Conservation (phyloP, 441 rosid genomes). For the Francoa sonchifolia region DNA sequence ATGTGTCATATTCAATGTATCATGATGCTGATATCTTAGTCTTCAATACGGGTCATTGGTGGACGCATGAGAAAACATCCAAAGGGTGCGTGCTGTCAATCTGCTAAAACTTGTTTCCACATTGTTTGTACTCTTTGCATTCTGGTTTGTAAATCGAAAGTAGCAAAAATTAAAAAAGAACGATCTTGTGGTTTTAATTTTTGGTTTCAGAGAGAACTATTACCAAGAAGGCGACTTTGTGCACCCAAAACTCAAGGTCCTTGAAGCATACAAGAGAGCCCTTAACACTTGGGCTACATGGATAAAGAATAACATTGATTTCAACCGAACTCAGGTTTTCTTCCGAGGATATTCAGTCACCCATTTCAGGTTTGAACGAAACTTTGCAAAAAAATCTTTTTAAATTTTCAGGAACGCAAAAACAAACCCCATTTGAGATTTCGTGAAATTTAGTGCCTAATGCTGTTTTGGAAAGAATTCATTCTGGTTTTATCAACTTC, state of each 20-base stretch:
- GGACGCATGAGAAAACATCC: conserved; percentile 74
- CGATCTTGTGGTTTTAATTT: conserved; percentile 3
- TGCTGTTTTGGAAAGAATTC: no score
- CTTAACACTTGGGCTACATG: conserved; percentile 56
- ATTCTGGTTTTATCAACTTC: conserved; percentile 1
- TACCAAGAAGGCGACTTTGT: conserved; percentile 59
- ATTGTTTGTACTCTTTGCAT: background rate
- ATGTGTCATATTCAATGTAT: no score
- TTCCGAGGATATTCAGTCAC: conserved; percentile 53
- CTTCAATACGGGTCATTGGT: conserved; percentile 74
- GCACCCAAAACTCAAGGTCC: conserved; percentile 44
- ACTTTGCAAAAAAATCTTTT: background rate
- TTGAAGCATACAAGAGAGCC: conserved; percentile 50
- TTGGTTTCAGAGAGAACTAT: conserved; percentile 33
- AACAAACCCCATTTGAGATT: no score
- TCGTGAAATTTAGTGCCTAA: no score
- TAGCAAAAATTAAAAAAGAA: background rate
- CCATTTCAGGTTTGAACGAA: conserved; percentile 49
- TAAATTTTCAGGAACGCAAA: background rate
- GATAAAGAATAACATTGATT: conserved; percentile 40
- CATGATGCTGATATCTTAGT: conserved; percentile 49
- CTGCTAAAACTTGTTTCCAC: background rate
- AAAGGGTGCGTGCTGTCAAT: conserved; percentile 28
- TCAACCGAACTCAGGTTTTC: conserved; percentile 27
- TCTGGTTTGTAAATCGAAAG: no score